phyloP scores from a whole-genome alignment of 148 eudicot genomes.

The Cornus controversa region DNA sequence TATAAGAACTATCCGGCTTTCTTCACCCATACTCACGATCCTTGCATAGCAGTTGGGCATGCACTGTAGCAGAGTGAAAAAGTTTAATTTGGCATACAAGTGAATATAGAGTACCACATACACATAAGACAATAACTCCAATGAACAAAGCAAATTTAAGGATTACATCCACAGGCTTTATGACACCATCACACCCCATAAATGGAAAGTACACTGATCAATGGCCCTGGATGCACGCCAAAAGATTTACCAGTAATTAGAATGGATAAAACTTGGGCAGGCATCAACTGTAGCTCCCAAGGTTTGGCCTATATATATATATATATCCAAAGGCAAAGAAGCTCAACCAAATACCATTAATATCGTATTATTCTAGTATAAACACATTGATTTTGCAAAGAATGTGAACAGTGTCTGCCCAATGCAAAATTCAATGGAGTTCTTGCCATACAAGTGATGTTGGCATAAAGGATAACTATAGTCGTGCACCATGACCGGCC shows the following conservation, averaged over 20 bases:
- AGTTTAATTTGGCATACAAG: not conserved
- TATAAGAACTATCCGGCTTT: slow-evolving; percentile 83
- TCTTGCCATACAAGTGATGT: not conserved
- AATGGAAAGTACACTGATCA: not conserved
- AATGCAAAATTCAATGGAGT: not conserved
- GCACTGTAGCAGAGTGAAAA: slow-evolving; percentile 52
- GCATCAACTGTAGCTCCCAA: no score
- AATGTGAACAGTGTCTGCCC: not conserved
- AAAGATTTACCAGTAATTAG: not conserved
- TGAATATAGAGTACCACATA: not conserved
- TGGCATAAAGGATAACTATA: no score
- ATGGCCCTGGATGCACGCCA: not conserved
- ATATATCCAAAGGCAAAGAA: not conserved
- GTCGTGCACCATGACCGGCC: no score
- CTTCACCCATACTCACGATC: slow-evolving; percentile 69
- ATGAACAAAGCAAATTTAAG: not conserved
- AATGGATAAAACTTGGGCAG: no score
- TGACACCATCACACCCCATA: not conserved
- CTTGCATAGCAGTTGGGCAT: slow-evolving; percentile 97
- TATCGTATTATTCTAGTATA: no score
- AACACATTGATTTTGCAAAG: no score
- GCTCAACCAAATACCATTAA: not conserved
- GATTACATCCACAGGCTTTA: not conserved
- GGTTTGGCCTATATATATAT: no score
- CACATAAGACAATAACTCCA: not conserved